Percentiles rank a stretch among this genome's conserved stretches.
phyloP scores from a whole-genome alignment of 768 basidiomycete species.

The Aureoboletus auriporus region DNA sequence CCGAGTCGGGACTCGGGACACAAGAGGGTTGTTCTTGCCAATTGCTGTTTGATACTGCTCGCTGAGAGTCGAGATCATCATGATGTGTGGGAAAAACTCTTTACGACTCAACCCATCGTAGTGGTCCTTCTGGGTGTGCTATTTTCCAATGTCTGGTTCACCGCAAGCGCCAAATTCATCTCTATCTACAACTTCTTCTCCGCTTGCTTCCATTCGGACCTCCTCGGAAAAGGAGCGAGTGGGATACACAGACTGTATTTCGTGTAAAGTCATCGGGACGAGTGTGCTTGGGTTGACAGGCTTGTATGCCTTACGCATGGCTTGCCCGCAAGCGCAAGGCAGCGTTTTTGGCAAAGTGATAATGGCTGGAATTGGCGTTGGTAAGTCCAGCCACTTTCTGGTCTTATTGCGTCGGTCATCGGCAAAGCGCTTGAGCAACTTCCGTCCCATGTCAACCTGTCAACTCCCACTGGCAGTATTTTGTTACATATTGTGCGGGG shows the following conservation, averaged over 20 bases:
- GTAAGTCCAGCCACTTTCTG: constrained; percentile 35
- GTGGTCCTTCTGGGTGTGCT: no score
- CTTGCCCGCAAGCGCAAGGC: constrained; percentile 60
- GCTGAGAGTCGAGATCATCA: no score
- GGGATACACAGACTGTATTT: constrained; percentile 52
- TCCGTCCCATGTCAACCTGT: background rate
- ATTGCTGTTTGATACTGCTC: no score
- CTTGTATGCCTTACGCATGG: constrained; percentile 62
- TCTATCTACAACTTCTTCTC: background rate
- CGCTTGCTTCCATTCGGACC: background rate
- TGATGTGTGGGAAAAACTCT: no score
- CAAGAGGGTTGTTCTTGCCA: no score
- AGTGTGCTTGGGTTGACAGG: constrained; percentile 60
- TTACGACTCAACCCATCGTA: no score
- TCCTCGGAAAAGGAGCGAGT: constrained; percentile 3
- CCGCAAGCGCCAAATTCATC: constrained; percentile 11
- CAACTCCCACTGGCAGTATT: no score
- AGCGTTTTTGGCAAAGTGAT: constrained; percentile 56
- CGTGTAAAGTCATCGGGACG: constrained; percentile 67
- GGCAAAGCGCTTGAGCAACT: background rate
- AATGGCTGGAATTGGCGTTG: constrained; percentile 59
- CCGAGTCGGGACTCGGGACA: no score
- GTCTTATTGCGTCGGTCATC: background rate
- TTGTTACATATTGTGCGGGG: background rate
- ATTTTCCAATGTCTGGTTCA: constrained; percentile 14